Base-by-base conservation (phyloP, 2,329 filamentous ascomycete genomes). In the Ophiosphaerella narmari region DNA sequence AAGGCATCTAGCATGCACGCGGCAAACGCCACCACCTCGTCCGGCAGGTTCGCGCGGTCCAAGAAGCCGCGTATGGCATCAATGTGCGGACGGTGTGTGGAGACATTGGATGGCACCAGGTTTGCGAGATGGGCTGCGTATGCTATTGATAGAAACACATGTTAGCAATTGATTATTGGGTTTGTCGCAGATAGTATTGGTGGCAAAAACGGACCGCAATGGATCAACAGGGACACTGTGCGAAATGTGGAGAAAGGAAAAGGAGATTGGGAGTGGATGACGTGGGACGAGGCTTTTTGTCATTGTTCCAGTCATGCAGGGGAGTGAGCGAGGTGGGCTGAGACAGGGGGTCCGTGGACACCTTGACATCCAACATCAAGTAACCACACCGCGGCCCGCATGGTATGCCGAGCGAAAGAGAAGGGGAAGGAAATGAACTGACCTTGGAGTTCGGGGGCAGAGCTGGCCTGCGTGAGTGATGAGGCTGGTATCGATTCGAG, bases 1-100 rank as follows among this genome's bases (percentile, higher is more conserved):
- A 75, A 55, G 1, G 64, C 60, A 48, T 74, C 71, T 13, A 75
- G 63, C 39, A 75, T 62, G 42, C 73, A 75, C 1, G 67, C 71
- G 12, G 71, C 63, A 52, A 74, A 73, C 24, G 68, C 73, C 39
- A 75, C 51, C 16, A 70, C 64, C 42, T 73, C 68, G 36, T 67
- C 56, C 2, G 72, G 65, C 39, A 74, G 62, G 5, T 58, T 52
- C 26, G 70, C 65, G 39, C 71, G 62, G 23, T 55, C 54, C 41
- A 75, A 58, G 43, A 68, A 70, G 3, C 55, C 57, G 21, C 60
- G 39, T 44, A 74, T 66, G 34, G 55, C 50, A 4, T 63, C 46
- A 26, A 59, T 51, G 36, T 63, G 66, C 23, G 69, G 62, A 5
- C 63, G 63, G 33, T 56, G 60, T 21, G 60, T 51, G 54, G 63